Conservation (phyloP, 2,329 filamentous ascomycete species). For the Apiospora malaysiana region DNA sequence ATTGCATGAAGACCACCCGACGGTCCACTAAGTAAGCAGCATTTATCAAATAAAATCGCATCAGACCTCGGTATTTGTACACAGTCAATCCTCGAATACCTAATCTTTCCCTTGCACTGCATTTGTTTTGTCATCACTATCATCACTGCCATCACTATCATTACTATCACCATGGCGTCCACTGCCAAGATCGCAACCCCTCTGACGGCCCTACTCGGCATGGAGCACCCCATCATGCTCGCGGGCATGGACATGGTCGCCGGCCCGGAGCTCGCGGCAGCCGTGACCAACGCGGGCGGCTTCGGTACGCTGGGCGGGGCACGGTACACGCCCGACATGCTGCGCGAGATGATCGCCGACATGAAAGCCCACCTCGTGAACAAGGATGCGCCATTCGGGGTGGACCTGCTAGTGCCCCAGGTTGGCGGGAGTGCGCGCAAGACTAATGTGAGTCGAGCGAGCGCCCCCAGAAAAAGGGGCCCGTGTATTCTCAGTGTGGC, state of each 20-base stretch:
- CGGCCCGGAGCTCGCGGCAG: constrained; percentile 90
- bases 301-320: constrained; percentile 93
- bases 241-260: constrained; percentile 98
- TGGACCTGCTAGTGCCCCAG: constrained; percentile 42
- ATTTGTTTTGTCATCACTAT: background rate
- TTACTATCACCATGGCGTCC: background rate
- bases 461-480: background rate
- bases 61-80: too few species aligned
- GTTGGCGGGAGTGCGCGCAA: constrained; percentile 40
- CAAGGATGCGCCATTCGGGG: constrained; percentile 71
- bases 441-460: constrained; percentile 33
- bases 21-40: too few species aligned
- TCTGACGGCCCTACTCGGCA: constrained; percentile 91
- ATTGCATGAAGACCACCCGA: background rate
- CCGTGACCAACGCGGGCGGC: constrained; percentile 93
- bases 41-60: too few species aligned
- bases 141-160: constrained; percentile 30
- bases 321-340: constrained; percentile 94
- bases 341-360: constrained; percentile 89
- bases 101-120: too few species aligned
- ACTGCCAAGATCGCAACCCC: constrained; percentile 69
- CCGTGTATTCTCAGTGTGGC: constrained; percentile 43
- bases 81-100: too few species aligned
- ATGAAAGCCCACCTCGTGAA: constrained; percentile 83
- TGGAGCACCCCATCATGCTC: constrained; percentile 91